Conservation (phyloP, 768 basidiomycete genomes). For the Suillus subalutaceus region DNA sequence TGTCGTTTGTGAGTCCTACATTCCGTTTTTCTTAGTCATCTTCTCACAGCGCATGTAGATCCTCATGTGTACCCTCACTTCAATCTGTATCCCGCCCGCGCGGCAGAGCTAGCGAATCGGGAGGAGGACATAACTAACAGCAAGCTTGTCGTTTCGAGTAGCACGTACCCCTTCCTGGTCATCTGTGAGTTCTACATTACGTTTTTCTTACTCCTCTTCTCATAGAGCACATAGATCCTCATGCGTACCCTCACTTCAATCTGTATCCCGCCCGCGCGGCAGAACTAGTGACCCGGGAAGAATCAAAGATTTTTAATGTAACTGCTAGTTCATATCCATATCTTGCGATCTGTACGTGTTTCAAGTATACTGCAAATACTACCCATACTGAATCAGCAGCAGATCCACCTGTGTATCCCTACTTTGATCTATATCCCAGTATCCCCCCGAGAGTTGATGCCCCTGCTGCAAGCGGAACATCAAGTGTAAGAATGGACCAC, state of each 20-base stretch:
- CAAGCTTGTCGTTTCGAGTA: slow-evolving; percentile 2
- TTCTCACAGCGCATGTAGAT: slow-evolving; percentile 5
- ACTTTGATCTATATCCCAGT: slow-evolving; percentile 32
- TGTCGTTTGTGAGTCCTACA: not conserved
- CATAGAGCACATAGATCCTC: slow-evolving; percentile 37
- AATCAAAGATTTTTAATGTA: not conserved
- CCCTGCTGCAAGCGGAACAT: not conserved
- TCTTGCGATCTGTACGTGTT: slow-evolving; percentile 11
- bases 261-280: slow-evolving; percentile 28
- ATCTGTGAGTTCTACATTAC: slow-evolving; percentile 16
- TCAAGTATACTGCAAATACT: slow-evolving; percentile 8
- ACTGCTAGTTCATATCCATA: slow-evolving; percentile 8
- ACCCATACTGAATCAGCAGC: slow-evolving; percentile 1
- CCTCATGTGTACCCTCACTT: slow-evolving; percentile 36
- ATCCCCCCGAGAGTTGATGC: not conserved
- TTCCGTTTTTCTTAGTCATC: not conserved
- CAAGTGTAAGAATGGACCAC: slow-evolving; percentile 9
- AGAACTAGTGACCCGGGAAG: slow-evolving; percentile 14
- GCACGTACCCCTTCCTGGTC: slow-evolving; percentile 18
- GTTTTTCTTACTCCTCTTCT: slow-evolving; percentile 1
- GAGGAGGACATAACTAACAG: not conserved
- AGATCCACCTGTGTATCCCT: slow-evolving; percentile 45
- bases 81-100: slow-evolving; percentile 23
- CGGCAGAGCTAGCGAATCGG: slow-evolving; percentile 19
- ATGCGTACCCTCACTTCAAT: slow-evolving; percentile 36